Base-by-base conservation (phyloP, 2,329 filamentous ascomycete genomes). In the Penicillium sp. region DNA sequence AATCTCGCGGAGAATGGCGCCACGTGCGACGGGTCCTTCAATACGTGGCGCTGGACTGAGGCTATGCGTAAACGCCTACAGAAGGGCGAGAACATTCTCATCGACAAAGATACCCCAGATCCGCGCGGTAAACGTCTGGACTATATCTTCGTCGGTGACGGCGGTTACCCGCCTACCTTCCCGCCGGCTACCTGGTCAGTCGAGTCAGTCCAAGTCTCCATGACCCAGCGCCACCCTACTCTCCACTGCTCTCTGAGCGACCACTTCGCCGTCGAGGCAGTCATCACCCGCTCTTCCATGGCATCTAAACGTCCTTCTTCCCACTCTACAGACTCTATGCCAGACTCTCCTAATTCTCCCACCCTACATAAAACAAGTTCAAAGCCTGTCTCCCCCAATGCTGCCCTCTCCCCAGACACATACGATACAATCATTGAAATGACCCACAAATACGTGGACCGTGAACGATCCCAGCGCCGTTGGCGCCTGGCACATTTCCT, bases 31-130 rank as follows among this genome's bases (percentile, higher is more conserved):
- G 88, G 86, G 53, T 83, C 85, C 9, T 84, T 89, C 67, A 97
- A 97, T 72, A 96, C 93, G 3, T 99, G 94, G 94, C 83, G 92
- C 40, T 97, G 93, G 93, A 80, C 84, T 54, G 84, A 89, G 65
- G 77, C 77, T 14, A 80, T 89, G 64, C 87, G 85, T 70, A 88
- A 88, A 66, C 80, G 80, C 6, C 77, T 95, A 2, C 82, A 82
- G 14, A 83, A 83, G 42, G 87, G 87, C 0, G 80, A 83, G 51
- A 80, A 86, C n/a, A 79, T 85, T 38, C 72, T 78, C 5, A 79
- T 96, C 7, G 78, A 87, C n/a, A 81, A 82, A 0, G 81, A 87
- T 43, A 83, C 84, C 0, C 73, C 79, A 3, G 92, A 97, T 68
- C 84, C 84, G 0, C 80, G 79, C 23, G 93, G 89, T n/a, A 93